Conservation (phyloP, 495 filamentous ascomycete species). For the Parmelia sp. region DNA sequence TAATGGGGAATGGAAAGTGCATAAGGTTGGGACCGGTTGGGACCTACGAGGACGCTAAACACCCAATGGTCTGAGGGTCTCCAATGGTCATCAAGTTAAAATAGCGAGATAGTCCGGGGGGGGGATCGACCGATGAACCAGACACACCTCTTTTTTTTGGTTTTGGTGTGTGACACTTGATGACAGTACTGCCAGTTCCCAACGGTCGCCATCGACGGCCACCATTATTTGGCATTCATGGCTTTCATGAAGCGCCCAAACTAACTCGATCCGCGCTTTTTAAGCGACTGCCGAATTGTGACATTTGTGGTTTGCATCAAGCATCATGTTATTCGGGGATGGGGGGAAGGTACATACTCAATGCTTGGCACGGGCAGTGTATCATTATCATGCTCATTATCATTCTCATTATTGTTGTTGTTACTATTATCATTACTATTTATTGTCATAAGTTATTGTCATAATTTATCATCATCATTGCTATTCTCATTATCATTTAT, state of each 20-base stretch:
- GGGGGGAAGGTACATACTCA: background rate
- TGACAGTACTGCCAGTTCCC: background rate
- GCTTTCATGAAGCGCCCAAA: background rate
- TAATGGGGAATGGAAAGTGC: conserved; percentile 6
- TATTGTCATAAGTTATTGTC: no score
- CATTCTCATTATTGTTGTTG: background rate
- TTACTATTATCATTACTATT: background rate
- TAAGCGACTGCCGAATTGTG: background rate
- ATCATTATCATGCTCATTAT: background rate
- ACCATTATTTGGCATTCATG: background rate
- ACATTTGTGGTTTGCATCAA: background rate
- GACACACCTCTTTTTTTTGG: background rate
- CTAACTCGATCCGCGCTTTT: background rate
- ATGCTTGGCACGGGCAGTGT: background rate
- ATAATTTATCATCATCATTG: background rate
- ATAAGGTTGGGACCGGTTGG: conserved; percentile 5
- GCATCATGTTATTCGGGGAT: background rate
- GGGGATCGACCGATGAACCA: background rate
- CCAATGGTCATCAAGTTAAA: background rate
- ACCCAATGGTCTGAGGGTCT: conserved; percentile 2
- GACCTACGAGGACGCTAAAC: background rate
- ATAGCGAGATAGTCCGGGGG: background rate
- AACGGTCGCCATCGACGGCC: background rate
- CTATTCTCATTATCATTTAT: no score
- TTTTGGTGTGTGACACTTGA: background rate